These are phyloP conservation scores for Ustilago cynodontis DNA, from an alignment of 1,284 basidiomycete genomes.

Conservation along the genomic window DNA sequence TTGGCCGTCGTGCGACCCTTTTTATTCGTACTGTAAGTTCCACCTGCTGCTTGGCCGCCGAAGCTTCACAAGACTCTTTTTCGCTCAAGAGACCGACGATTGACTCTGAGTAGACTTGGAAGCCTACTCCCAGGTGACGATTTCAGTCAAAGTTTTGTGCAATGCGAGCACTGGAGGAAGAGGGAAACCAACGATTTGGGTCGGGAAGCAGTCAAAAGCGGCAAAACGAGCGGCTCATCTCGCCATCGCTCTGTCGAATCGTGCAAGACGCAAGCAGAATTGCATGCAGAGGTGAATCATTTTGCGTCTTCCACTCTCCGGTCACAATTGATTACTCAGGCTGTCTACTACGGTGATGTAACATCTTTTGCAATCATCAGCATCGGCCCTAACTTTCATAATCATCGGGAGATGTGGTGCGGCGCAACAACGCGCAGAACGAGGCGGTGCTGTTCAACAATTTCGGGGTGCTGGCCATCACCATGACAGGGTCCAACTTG, in stretches of 20 bases:
- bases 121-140: too few relatives aligned
- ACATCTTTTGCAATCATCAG: not conserved
- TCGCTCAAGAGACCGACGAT: too few relatives aligned
- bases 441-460: not conserved
- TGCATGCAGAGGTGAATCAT: not conserved
- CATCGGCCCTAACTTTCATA: too few relatives aligned
- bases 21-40: too few relatives aligned
- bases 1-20: slow-evolving; percentile 1
- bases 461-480: slow-evolving; percentile 2
- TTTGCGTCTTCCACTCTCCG: not conserved
- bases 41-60: too few relatives aligned
- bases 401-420: slow-evolving; percentile 2
- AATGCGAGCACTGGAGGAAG: not conserved
- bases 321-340: too few relatives aligned
- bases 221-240: slow-evolving; percentile 31
- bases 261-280: slow-evolving; percentile 1
- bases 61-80: too few relatives aligned
- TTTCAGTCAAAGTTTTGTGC: too few relatives aligned
- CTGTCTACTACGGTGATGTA: not conserved
- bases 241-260: slow-evolving; percentile 10
- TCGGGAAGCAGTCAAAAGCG: slow-evolving; percentile 2
- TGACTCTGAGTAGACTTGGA: too few relatives aligned
- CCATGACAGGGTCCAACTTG: not conserved
- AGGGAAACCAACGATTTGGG: not conserved
- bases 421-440: not conserved